A percentile compares a stretch with the other conserved stretches of the same genome.
Evolutionary conservation across 148 eudicot genomes (phyloP).

Genomic region (Talinum fruticosum): DNA sequence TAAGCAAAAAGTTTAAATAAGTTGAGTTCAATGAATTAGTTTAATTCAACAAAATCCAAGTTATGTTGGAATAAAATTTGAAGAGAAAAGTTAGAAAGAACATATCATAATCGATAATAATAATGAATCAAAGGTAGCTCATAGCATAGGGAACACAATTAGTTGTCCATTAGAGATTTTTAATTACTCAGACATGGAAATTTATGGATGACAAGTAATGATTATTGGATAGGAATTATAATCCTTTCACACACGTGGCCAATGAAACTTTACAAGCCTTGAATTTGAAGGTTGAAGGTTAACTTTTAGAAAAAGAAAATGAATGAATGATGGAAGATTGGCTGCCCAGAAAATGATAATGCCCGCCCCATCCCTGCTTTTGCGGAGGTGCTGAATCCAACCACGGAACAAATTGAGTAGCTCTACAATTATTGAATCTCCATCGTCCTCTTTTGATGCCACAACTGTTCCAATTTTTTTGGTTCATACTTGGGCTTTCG

Average conservation of each 20-base stretch:
- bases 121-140: too few relatives aligned
- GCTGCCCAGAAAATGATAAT: conserved; percentile 4
- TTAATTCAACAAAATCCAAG: too few relatives aligned
- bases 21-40: too few relatives aligned
- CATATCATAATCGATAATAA: too few relatives aligned
- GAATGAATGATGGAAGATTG: conserved; percentile 4
- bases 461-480: background rate
- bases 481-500: background rate
- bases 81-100: too few relatives aligned
- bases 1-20: too few relatives aligned
- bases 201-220: background rate
- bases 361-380: conserved; percentile 8
- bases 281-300: conserved; percentile 5
- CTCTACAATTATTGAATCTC: background rate
- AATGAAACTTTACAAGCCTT: background rate
- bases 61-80: too few relatives aligned
- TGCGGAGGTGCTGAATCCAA: background rate
- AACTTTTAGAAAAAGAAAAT: background rate
- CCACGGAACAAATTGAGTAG: background rate
- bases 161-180: too few relatives aligned
- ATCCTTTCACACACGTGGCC: conserved; percentile 2
- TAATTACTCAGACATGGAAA: too few relatives aligned
- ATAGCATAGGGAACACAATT: too few relatives aligned
- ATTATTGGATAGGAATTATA: background rate
- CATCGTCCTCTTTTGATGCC: background rate